Evolutionary conservation across 768 basidiomycete species (phyloP).

Genomic region (Lentinula aciculospora): DNA sequence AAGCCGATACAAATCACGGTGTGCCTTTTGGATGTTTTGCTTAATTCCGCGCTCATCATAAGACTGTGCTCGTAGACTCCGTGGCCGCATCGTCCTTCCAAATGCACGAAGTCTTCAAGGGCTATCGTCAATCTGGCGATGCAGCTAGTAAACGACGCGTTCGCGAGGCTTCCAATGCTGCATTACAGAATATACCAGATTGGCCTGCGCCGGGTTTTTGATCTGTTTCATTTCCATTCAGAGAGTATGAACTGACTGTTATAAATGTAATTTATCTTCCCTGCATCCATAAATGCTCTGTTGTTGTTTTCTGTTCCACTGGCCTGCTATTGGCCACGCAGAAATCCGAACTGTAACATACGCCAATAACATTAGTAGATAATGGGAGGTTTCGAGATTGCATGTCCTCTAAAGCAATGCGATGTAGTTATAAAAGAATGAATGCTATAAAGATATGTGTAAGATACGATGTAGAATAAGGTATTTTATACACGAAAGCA

Average conservation of each 20-base stretch:
- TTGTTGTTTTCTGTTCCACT: no score
- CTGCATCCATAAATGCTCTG: no score
- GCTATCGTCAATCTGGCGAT: constrained; percentile 74
- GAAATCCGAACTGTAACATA: no score
- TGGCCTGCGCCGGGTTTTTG: constrained; percentile 52
- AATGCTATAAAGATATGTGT: constrained; percentile 3
- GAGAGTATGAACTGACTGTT: no score
- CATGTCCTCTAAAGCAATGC: neutral
- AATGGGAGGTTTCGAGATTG: neutral
- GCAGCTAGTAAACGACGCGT: constrained; percentile 68
- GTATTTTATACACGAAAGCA: neutral
- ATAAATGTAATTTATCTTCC: no score
- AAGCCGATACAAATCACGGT: constrained; percentile 51
- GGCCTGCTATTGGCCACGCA: no score
- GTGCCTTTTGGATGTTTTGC: constrained; percentile 12
- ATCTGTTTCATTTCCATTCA: constrained; percentile 7
- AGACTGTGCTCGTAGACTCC: constrained; percentile 36
- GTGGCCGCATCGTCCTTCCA: constrained; percentile 70
- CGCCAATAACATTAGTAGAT: no score
- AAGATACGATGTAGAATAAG: neutral
- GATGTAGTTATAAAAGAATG: neutral
- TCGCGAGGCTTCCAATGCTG: constrained; percentile 74
- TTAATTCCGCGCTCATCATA: neutral
- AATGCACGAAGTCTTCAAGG: constrained; percentile 66
- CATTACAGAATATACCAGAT: constrained; percentile 64